These are phyloP conservation scores for Phytophthora europaea DNA, from an alignment of 352 stramenopile species.

Conservation along the genomic window DNA sequence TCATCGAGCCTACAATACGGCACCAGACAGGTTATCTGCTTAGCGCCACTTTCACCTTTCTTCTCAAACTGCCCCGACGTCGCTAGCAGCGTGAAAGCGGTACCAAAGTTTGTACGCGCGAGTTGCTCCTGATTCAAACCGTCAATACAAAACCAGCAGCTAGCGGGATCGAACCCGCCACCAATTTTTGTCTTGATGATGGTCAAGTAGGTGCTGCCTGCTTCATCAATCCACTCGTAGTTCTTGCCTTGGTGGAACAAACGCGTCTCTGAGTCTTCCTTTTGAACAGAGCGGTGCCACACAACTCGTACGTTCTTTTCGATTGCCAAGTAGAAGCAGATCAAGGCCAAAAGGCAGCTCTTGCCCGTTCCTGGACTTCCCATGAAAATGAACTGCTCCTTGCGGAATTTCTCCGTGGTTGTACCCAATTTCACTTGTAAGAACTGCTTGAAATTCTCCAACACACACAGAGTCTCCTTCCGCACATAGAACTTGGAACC, in stretches of 20 bases:
- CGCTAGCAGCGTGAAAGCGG: conserved; percentile 8
- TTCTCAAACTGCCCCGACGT: conserved; percentile 5
- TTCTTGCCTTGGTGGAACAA: conserved; percentile 23
- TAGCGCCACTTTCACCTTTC: conserved; percentile 1
- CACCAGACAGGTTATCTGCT: conserved; percentile 10
- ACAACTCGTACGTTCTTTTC: conserved; percentile 6
- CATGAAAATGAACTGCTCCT: conserved; percentile 17
- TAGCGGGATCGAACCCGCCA: not conserved
- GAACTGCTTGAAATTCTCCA: conserved; percentile 12
- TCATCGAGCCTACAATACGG: conserved; percentile 12
- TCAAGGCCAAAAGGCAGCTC: conserved; percentile 18
- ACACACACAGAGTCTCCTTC: conserved; percentile 15
- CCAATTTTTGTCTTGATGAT: not conserved
- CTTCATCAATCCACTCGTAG: conserved; percentile 6
- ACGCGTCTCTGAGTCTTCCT: not conserved
- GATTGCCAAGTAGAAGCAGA: conserved; percentile 25
- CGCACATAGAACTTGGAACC: conserved; percentile 1
- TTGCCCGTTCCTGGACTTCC: conserved; percentile 26
- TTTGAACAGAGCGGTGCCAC: conserved; percentile 1
- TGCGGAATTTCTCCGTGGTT: not conserved
- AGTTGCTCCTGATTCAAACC: not conserved
- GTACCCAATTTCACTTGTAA: not conserved
- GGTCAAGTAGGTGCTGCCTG: not conserved
- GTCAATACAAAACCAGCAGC: conserved; percentile 23
- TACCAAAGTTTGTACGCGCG: not conserved